phyloP scores from a whole-genome alignment of 2,329 filamentous ascomycete genomes.

The Stagonosporopsis vannaccii region DNA sequence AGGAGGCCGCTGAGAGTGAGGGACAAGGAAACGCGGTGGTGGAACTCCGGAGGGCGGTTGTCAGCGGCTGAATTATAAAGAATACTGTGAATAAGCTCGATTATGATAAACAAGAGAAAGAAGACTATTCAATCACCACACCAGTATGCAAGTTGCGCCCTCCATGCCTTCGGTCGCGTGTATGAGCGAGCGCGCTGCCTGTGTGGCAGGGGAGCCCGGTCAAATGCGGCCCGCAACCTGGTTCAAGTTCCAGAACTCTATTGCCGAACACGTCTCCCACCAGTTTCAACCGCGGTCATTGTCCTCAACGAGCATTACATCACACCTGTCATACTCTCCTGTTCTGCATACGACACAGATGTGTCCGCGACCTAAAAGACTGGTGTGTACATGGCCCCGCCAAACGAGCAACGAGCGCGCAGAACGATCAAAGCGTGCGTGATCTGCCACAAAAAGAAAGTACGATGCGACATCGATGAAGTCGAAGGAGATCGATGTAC shows the following conservation, averaged over 20 bases:
- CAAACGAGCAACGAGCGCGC: slow-evolving; percentile 30
- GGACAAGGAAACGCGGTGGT: slow-evolving; percentile 10
- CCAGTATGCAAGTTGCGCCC: too few relatives aligned
- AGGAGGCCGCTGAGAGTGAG: background rate
- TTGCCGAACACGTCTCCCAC: slow-evolving; percentile 1
- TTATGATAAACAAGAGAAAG: background rate
- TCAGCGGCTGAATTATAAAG: background rate
- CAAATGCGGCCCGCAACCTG: slow-evolving; percentile 13
- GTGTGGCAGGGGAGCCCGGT: slow-evolving; percentile 2
- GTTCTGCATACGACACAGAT: slow-evolving; percentile 2
- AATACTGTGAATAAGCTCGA: background rate
- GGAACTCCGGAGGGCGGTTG: background rate
- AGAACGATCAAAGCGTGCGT: slow-evolving; percentile 50
- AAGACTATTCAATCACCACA: too few relatives aligned
- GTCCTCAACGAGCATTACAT: background rate
- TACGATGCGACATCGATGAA: slow-evolving; percentile 39
- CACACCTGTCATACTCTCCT: too few relatives aligned
- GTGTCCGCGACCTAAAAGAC: background rate
- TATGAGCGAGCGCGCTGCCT: background rate
- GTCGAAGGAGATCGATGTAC: slow-evolving; percentile 49
- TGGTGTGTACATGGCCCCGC: slow-evolving; percentile 21
- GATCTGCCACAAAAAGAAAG: slow-evolving; percentile 55
- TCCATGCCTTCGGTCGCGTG: too few relatives aligned
- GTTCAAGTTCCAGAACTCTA: slow-evolving; percentile 4
- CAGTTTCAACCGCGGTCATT: slow-evolving; percentile 2